Percentiles rank a stretch among this genome's conserved stretches.
phyloP scores from a whole-genome alignment of 1,284 basidiomycete species.

The Moniliophthora roreri region DNA sequence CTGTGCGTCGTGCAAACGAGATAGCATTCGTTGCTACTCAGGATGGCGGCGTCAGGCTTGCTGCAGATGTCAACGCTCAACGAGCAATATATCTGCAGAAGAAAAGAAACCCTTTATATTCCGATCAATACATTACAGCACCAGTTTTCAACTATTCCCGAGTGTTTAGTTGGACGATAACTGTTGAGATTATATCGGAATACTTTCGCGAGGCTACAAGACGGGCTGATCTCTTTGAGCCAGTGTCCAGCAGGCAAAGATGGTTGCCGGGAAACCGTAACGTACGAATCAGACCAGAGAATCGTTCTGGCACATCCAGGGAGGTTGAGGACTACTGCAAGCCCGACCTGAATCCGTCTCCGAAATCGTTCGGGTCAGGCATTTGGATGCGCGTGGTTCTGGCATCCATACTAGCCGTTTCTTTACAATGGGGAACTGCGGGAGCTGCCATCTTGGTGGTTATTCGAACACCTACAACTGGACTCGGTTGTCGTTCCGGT shows the following conservation, averaged over 20 bases:
- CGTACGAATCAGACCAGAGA: slow-evolving; percentile 8
- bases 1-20: slow-evolving; percentile 31
- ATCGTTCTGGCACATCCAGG: slow-evolving; percentile 15
- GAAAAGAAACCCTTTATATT: slow-evolving; percentile 3
- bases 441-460: slow-evolving; percentile 22
- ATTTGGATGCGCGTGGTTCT: slow-evolving; percentile 20
- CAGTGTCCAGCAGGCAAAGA: slow-evolving; percentile 8
- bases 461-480: slow-evolving; percentile 19
- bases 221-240: slow-evolving; percentile 8
- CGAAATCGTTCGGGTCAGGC: slow-evolving; percentile 19
- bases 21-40: slow-evolving; percentile 25
- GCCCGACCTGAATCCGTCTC: slow-evolving; percentile 1
- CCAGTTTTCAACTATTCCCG: slow-evolving; percentile 27
- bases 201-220: slow-evolving; percentile 18
- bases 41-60: slow-evolving; percentile 10
- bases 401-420: slow-evolving; percentile 19
- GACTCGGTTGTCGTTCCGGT: slow-evolving; percentile 25
- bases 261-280: slow-evolving; percentile 10
- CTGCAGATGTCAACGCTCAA: slow-evolving; percentile 5
- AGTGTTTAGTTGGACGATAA: slow-evolving; percentile 20
- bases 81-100: slow-evolving; percentile 20
- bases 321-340: slow-evolving; percentile 11
- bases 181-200: slow-evolving; percentile 19
- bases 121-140: slow-evolving; percentile 20
- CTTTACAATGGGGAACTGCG: slow-evolving; percentile 26